phyloP scores from a whole-genome alignment of 345 rosid genomes.

The Arabidopsis thaliana region DNA sequence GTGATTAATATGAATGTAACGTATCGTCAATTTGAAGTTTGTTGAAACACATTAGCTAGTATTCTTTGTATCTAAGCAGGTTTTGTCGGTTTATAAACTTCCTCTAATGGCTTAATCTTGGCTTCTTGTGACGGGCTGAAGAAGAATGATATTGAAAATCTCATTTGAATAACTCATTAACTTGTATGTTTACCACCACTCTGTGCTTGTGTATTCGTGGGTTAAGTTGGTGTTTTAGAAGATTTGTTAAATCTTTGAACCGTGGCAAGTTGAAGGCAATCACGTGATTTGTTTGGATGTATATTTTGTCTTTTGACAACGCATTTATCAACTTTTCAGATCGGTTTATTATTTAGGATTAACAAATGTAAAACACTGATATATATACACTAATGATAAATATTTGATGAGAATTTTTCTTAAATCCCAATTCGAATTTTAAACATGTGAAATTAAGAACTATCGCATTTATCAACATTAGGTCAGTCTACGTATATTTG shows the following conservation, averaged over 20 bases:
- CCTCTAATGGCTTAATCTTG: slow-evolving; percentile 52
- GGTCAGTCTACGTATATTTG: not conserved
- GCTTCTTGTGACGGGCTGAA: slow-evolving; percentile 48
- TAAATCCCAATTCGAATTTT: not conserved
- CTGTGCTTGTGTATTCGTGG: slow-evolving; percentile 49
- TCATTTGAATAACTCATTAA: slow-evolving; percentile 36
- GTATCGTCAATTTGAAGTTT: slow-evolving; percentile 29
- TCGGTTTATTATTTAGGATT: not conserved
- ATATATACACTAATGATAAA: not conserved
- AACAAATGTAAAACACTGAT: not conserved
- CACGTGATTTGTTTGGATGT: not conserved
- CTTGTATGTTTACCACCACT: not conserved
- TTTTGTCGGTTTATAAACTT: slow-evolving; percentile 40
- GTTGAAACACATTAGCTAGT: slow-evolving; percentile 48
- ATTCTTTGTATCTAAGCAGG: slow-evolving; percentile 51
- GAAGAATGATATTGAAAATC: slow-evolving; percentile 59
- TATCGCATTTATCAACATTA: not conserved
- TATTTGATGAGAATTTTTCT: not conserved
- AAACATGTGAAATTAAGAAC: not conserved
- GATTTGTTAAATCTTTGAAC: not conserved
- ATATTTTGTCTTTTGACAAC: not conserved
- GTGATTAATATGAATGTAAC: slow-evolving; percentile 51
- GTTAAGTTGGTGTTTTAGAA: not conserved
- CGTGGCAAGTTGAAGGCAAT: not conserved
- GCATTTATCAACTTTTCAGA: not conserved